A percentile compares a stretch with the other conserved stretches of the same genome.
phyloP scores from a whole-genome alignment of 106 monocot species.

The Vanilla planifolia region DNA sequence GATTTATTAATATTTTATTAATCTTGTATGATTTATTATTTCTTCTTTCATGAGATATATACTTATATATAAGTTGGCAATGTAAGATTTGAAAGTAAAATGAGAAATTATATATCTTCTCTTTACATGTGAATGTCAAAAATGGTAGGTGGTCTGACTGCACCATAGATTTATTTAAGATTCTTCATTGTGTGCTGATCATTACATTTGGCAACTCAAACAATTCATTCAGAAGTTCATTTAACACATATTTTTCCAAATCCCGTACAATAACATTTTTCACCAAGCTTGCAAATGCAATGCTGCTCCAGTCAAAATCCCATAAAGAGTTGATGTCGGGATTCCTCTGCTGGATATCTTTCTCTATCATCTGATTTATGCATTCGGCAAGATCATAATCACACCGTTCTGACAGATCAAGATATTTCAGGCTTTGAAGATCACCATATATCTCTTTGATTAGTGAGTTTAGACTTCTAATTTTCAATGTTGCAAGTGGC shows the following conservation, averaged over 20 bases:
- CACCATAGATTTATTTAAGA: background rate
- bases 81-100: no score
- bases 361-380: slow-evolving; percentile 36
- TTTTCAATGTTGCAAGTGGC: slow-evolving; percentile 1
- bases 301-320: slow-evolving; percentile 56
- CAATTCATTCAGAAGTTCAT: slow-evolving; percentile 54
- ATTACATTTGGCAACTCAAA: slow-evolving; percentile 27
- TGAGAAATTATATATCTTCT: no score
- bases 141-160: no score
- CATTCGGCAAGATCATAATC: slow-evolving; percentile 23
- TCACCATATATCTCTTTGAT: slow-evolving; percentile 52
- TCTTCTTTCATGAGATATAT: no score
- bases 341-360: slow-evolving; percentile 32
- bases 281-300: slow-evolving; percentile 19
- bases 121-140: no score
- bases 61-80: no score
- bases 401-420: background rate
- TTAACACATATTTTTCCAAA: slow-evolving; percentile 47
- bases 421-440: slow-evolving; percentile 28
- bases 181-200: background rate
- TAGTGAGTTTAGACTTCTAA: slow-evolving; percentile 31
- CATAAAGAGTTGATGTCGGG: slow-evolving; percentile 66
- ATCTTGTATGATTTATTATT: no score
- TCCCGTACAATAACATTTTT: slow-evolving; percentile 39
- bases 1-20: no score